A percentile compares a stretch with the other conserved stretches of the same genome.
phyloP scores from a whole-genome alignment of 768 basidiomycete species.

The Cyathus striatus region DNA sequence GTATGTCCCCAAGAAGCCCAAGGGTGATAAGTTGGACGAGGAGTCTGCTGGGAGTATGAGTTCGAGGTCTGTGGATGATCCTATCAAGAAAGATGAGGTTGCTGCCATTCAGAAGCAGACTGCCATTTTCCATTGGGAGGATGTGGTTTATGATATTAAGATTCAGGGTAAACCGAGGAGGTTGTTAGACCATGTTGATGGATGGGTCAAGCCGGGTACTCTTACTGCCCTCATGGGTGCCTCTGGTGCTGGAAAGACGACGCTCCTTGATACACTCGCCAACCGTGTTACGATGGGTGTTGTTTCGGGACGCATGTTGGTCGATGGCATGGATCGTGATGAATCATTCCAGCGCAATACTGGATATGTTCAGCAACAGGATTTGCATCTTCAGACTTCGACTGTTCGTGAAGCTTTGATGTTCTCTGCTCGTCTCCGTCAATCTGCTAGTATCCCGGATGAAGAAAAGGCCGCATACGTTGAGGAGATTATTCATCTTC shows the following conservation, averaged over 20 bases:
- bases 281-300: conserved; percentile 43
- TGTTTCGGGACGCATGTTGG: conserved; percentile 44
- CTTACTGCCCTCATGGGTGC: conserved; percentile 76
- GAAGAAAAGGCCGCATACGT: conserved; percentile 80
- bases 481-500: conserved; percentile 21
- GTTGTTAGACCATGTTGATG: conserved; percentile 68
- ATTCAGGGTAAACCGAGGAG: conserved; percentile 41
- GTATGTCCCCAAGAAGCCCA: no score
- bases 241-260: conserved; percentile 50
- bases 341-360: conserved; percentile 51
- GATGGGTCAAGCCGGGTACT: conserved; percentile 79
- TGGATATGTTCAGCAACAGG: conserved; percentile 85
- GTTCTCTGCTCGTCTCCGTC: conserved; percentile 79
- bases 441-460: conserved; percentile 59
- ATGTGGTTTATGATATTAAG: conserved; percentile 58
- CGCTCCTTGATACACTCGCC: conserved; percentile 53
- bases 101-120: not conserved
- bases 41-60: conserved; percentile 2
- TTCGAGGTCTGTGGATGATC: conserved; percentile 1
- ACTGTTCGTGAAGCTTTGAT: conserved; percentile 82
- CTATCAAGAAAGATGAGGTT: conserved; percentile 2
- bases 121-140: conserved; percentile 1
- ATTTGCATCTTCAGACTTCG: conserved; percentile 69
- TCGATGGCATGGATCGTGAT: conserved; percentile 51
- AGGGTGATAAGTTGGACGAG: no score